Conservation (phyloP, 2,329 filamentous ascomycete genomes). For the Aspergillus tanneri region DNA sequence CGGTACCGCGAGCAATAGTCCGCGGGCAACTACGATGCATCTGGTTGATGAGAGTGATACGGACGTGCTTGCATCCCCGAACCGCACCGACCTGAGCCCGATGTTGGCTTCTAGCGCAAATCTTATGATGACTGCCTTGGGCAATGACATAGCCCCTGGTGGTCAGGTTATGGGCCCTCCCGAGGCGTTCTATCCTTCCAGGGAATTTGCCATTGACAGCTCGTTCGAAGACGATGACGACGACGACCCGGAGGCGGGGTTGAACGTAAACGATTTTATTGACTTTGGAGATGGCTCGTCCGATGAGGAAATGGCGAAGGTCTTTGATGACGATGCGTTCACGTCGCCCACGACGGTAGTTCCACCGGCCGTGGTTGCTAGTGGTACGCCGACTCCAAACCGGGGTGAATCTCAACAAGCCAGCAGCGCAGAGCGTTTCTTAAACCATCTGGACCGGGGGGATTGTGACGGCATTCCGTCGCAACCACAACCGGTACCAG, state of each 20-base stretch:
- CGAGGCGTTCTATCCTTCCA: constrained; percentile 73
- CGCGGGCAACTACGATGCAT: constrained; percentile 40
- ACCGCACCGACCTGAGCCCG: constrained; percentile 45
- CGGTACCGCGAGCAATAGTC: constrained; percentile 46
- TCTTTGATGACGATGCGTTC: constrained; percentile 46
- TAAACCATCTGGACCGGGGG: constrained; percentile 69
- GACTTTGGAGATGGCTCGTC: constrained; percentile 61
- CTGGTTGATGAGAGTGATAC: constrained; percentile 47
- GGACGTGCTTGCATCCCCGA: constrained; percentile 42
- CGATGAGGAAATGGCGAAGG: constrained; percentile 60
- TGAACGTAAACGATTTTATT: constrained; percentile 70
- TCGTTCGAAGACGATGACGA: constrained; percentile 62
- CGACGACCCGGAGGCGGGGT: constrained; percentile 62
- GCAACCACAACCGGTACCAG: constrained; percentile 54
- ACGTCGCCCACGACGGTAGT: constrained; percentile 47
- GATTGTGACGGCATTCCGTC: constrained; percentile 75
- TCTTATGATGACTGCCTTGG: constrained; percentile 75
- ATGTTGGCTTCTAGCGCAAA: constrained; percentile 68
- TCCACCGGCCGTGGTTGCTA: constrained; percentile 37
- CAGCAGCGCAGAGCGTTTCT: constrained; percentile 51
- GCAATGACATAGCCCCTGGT: constrained; percentile 48
- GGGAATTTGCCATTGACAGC: constrained; percentile 56
- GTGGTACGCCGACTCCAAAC: constrained; percentile 38
- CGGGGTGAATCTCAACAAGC: constrained; percentile 31
- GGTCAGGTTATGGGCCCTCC: constrained; percentile 69